A percentile compares a stretch with the other conserved stretches of the same genome.
phyloP scores from a whole-genome alignment of 495 filamentous ascomycete species.

The Aspergillus baeticus region DNA sequence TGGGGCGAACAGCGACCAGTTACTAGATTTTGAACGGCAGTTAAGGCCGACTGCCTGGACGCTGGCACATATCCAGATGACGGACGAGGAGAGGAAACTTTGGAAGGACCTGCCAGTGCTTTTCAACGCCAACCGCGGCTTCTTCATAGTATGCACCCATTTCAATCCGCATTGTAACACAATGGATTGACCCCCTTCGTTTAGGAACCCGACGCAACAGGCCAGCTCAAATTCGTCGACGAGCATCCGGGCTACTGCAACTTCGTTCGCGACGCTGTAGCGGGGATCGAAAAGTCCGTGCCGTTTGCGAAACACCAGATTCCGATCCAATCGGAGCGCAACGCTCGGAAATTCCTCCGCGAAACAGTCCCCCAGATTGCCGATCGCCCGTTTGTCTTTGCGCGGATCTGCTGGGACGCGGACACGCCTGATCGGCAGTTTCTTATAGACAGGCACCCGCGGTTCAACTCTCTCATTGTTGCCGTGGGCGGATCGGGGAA shows the following conservation, averaged over 20 bases:
- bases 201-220: slow-evolving; percentile 48
- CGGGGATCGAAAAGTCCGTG: slow-evolving; percentile 23
- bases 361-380: slow-evolving; percentile 54
- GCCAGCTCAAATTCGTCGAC: slow-evolving; percentile 55
- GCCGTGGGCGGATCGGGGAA: slow-evolving; percentile 52
- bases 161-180: no score
- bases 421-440: slow-evolving; percentile 53
- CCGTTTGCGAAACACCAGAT: slow-evolving; percentile 51
- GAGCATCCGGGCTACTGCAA: slow-evolving; percentile 58
- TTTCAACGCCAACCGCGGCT: slow-evolving; percentile 51
- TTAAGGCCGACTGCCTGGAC: slow-evolving; percentile 55
- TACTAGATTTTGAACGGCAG: slow-evolving; percentile 53
- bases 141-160: slow-evolving; percentile 49
- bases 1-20: slow-evolving; percentile 44
- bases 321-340: slow-evolving; percentile 41
- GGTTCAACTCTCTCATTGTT: slow-evolving; percentile 40
- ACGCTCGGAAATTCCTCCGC: slow-evolving; percentile 40
- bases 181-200: no score
- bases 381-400: slow-evolving; percentile 44
- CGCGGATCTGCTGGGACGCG: slow-evolving; percentile 54
- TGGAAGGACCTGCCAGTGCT: slow-evolving; percentile 50
- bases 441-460: slow-evolving; percentile 44
- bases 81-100: slow-evolving; percentile 35
- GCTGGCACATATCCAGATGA: slow-evolving; percentile 49
- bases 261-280: slow-evolving; percentile 21